Evolutionary conservation across 345 rosid genomes (phyloP).

Genomic region (Bruguiera parviflora): DNA sequence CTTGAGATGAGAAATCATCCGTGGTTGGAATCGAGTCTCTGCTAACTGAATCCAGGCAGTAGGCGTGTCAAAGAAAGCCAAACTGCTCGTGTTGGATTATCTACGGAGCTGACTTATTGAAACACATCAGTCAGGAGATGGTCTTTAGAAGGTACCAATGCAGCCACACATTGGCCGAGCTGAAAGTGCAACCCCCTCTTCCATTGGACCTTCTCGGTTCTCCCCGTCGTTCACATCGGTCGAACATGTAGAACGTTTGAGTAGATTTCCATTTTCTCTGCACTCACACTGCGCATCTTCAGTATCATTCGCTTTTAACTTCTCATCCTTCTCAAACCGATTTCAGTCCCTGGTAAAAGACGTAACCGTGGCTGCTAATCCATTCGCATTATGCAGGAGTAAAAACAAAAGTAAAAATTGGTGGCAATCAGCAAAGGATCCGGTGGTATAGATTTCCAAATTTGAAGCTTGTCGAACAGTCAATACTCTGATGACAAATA

Average conservation of each 20-base stretch:
- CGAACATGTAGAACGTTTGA: constrained; percentile 36
- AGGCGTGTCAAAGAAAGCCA: too few relatives aligned
- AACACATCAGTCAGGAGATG: too few relatives aligned
- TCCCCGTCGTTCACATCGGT: too few relatives aligned
- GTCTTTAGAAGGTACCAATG: background rate
- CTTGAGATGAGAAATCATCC: too few relatives aligned
- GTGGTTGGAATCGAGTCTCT: too few relatives aligned
- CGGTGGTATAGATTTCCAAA: too few relatives aligned
- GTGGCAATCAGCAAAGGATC: too few relatives aligned
- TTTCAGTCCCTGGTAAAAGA: constrained; percentile 89
- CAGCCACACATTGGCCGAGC: constrained; percentile 1
- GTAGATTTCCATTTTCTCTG: constrained; percentile 4
- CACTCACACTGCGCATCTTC: constrained; percentile 39
- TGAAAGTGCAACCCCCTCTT: constrained; percentile 13
- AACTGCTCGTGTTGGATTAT: background rate
- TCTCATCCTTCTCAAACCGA: constrained; percentile 59
- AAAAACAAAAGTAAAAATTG: too few relatives aligned
- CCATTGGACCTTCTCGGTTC: background rate
- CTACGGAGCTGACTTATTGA: background rate
- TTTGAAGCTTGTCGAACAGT: too few relatives aligned
- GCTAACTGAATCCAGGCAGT: too few relatives aligned
- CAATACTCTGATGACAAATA: too few relatives aligned
- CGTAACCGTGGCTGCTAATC: constrained; percentile 82
- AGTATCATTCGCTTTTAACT: constrained; percentile 48
- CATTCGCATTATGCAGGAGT: constrained; percentile 60